These are phyloP conservation scores for Sporothrix euskadiensis DNA, from an alignment of 2,329 filamentous ascomycete species.

Conservation along the genomic window DNA sequence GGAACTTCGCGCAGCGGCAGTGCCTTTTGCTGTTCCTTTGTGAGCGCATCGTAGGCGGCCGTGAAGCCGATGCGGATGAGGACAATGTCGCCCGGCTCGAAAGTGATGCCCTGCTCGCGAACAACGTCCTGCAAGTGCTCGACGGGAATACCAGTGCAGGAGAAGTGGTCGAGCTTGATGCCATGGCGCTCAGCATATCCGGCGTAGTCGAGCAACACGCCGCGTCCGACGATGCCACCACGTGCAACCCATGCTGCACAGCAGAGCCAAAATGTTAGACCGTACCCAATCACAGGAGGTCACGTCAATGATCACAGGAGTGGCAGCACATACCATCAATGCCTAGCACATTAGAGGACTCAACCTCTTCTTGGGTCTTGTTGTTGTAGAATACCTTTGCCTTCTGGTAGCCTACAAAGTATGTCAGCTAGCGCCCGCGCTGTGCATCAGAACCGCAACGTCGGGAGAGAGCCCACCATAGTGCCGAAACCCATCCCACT, in stretches of 20 bases:
- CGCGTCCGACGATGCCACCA: slow-evolving; percentile 51
- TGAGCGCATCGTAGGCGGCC: slow-evolving; percentile 37
- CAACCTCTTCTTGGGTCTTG: slow-evolving; percentile 43
- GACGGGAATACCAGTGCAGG: slow-evolving; percentile 34
- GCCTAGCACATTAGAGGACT: slow-evolving; percentile 42
- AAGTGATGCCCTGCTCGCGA: slow-evolving; percentile 37
- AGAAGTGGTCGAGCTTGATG: slow-evolving; percentile 30
- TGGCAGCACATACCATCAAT: slow-evolving; percentile 39
- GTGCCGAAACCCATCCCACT: slow-evolving; percentile 46
- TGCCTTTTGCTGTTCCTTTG: slow-evolving; percentile 34
- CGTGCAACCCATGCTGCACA: slow-evolving; percentile 29
- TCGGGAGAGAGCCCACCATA: neutral
- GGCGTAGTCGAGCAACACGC: slow-evolving; percentile 48
- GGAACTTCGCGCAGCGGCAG: slow-evolving; percentile 7
- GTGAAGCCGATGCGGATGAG: slow-evolving; percentile 44
- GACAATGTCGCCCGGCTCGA: slow-evolving; percentile 44
- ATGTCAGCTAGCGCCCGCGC: neutral
- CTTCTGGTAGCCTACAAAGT: slow-evolving; percentile 42
- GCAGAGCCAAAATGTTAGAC: too few relatives aligned
- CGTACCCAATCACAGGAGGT: too few relatives aligned
- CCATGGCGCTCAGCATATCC: slow-evolving; percentile 27
- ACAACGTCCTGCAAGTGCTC: slow-evolving; percentile 41
- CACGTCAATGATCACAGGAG: too few relatives aligned
- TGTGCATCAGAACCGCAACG: neutral
- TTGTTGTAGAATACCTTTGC: slow-evolving; percentile 47